Conservation (phyloP, 2,329 filamentous ascomycete genomes). For the Aspergillus latus region DNA sequence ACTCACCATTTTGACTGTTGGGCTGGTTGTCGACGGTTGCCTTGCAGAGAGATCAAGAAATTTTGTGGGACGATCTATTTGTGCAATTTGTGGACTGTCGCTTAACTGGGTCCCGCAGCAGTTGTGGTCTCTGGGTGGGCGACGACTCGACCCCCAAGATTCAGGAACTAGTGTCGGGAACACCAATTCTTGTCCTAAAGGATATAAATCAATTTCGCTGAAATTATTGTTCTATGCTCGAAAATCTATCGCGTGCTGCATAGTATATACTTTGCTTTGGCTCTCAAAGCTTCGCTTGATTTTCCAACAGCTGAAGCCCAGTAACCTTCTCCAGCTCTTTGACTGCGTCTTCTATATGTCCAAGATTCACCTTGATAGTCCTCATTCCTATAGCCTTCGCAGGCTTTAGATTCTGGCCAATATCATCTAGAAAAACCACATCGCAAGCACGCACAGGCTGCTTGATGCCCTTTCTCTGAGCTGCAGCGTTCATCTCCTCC, state of each 20-base stretch:
- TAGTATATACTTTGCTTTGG: background rate
- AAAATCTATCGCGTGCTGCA: background rate
- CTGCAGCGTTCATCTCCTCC: constrained; percentile 62
- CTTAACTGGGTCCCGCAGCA: constrained; percentile 38
- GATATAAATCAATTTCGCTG: background rate
- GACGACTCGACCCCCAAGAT: constrained; percentile 26
- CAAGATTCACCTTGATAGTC: constrained; percentile 82
- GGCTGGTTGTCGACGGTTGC: constrained; percentile 37
- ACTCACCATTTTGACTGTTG: constrained; percentile 50
- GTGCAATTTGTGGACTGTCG: constrained; percentile 43
- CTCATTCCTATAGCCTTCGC: constrained; percentile 71
- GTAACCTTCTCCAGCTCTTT: constrained; percentile 74
- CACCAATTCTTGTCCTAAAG: background rate
- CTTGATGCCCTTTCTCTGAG: constrained; percentile 57
- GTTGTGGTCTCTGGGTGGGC: constrained; percentile 38
- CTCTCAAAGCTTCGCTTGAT: constrained; percentile 31
- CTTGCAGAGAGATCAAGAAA: constrained; percentile 30
- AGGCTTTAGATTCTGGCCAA: constrained; percentile 86
- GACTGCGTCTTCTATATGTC: constrained; percentile 76
- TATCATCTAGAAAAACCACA: constrained; percentile 87
- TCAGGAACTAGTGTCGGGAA: background rate
- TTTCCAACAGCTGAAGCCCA: constrained; percentile 55
- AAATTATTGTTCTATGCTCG: background rate
- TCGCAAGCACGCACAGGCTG: constrained; percentile 61
- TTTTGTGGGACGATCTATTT: constrained; percentile 29